phyloP scores from a whole-genome alignment of 108 stramenopile species.

The Skeletonema potamos region DNA sequence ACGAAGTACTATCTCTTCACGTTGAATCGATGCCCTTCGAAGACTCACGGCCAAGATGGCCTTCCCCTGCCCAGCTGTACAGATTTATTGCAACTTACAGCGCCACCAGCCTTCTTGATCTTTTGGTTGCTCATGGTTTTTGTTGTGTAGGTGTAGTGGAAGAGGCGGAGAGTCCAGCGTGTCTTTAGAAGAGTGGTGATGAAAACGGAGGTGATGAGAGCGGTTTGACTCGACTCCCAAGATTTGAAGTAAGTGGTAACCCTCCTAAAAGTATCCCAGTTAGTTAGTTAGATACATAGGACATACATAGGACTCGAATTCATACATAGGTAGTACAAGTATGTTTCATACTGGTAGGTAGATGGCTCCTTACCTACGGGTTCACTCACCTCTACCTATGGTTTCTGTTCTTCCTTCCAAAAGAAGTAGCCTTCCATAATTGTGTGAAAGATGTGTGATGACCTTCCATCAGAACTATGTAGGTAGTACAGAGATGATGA shows the following conservation, averaged over 20 bases:
- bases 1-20: neutral
- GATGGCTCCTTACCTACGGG: too few species aligned
- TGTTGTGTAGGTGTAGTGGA: neutral
- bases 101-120: slow-evolving; percentile 46
- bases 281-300: neutral
- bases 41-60: slow-evolving; percentile 21
- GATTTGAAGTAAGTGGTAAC: neutral
- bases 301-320: too few species aligned
- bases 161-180: slow-evolving; percentile 1
- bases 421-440: too few species aligned
- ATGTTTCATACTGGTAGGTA: too few species aligned
- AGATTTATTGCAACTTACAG: slow-evolving; percentile 27
- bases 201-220: neutral
- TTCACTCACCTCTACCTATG: too few species aligned
- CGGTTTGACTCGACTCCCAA: neutral
- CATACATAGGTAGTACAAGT: too few species aligned
- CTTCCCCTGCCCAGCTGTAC: neutral
- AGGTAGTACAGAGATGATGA: too few species aligned
- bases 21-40: neutral
- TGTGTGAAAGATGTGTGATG: too few species aligned
- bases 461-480: too few species aligned
- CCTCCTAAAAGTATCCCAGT: neutral
- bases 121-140: slow-evolving; percentile 50
- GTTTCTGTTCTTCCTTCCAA: too few species aligned
- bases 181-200: neutral